Base-by-base conservation (phyloP, 2,329 filamentous ascomycete genomes). In the Penicillium sp. region DNA sequence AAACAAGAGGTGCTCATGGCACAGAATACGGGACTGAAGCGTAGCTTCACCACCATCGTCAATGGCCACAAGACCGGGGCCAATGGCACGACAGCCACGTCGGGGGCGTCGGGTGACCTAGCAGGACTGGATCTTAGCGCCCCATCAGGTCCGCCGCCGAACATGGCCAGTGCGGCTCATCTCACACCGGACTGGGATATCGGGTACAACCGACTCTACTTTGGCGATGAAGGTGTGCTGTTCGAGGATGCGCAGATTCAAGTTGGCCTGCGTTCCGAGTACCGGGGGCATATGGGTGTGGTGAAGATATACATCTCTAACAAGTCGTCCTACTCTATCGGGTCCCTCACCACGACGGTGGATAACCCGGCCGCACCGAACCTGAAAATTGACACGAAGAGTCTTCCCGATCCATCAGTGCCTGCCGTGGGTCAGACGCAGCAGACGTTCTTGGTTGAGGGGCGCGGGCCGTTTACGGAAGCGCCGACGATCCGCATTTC, bases 231-330 rank as follows among this genome's bases (percentile, higher is more conserved):
- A 65, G 93, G 93, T 48, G 80, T 98, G 8, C 76, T 98, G 1
- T 98, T 96, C 65, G 90, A 98, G 70, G 93, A 98, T 64, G 85
- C 84, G 0, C 93, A 98, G 69, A 80, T 98, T 47, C 91, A 98
- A 65, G 79, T 98, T 35, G 93, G 93, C 29, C 73, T 97, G 45
- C 84, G 93, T 31, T 94, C 89, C 8, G 93, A 98, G 70, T 98
- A 96, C 67, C 85, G 93, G 53, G 87, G 84, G n/a, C 88, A 95
- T 65, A 85, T 96, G 74, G 93, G 93, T 37, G 95, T 93, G 61
- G 75, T 98, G 54, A 97, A 98, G 61, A 74, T 95, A 44, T 98
- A 97, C 70, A 95, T 97, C 68, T 87, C 84, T 53, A 98, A 98
- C 76, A 95, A 95, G 72, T 89, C 88, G 1, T 83, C 88, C 0